phyloP scores from a whole-genome alignment of 306 rosid genomes.

The Senna tora region DNA sequence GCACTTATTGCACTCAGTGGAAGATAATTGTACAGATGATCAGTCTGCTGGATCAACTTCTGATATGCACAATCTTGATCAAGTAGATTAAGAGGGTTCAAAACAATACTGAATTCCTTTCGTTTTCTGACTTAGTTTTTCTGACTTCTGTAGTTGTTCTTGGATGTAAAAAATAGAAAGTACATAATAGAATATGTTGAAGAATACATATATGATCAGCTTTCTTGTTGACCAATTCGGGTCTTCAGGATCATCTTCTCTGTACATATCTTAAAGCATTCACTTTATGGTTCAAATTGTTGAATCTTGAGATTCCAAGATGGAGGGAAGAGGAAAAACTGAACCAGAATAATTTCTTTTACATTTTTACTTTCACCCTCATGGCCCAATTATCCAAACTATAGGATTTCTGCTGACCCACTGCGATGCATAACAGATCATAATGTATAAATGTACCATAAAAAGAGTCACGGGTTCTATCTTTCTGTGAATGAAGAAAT shows the following conservation, averaged over 20 bases:
- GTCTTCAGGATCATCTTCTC: conserved; percentile 37
- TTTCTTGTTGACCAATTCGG: conserved; percentile 19
- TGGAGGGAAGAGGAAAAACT: conserved; percentile 13
- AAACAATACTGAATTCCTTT: conserved; percentile 2
- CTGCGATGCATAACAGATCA: conserved; percentile 44
- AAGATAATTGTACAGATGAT: conserved; percentile 5
- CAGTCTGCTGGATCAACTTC: conserved; percentile 69
- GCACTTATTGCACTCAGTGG: no score
- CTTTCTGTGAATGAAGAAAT: conserved; percentile 40
- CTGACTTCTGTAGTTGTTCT: neutral
- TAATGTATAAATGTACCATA: conserved; percentile 48
- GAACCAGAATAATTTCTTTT: conserved; percentile 20
- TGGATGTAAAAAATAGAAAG: neutral
- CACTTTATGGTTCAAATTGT: conserved; percentile 35
- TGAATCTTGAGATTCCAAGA: conserved; percentile 42
- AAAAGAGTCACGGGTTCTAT: conserved; percentile 56
- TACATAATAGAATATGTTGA: neutral
- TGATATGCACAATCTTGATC: conserved; percentile 62
- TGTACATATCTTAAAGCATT: conserved; percentile 28
- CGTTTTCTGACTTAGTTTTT: neutral
- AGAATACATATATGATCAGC: neutral
- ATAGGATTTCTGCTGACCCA: conserved; percentile 39
- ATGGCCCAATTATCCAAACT: conserved; percentile 25
- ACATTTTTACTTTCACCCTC: neutral
- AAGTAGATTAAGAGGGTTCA: neutral